phyloP scores from a whole-genome alignment of 2,329 filamentous ascomycete genomes.

The Talaromyces sp. region DNA sequence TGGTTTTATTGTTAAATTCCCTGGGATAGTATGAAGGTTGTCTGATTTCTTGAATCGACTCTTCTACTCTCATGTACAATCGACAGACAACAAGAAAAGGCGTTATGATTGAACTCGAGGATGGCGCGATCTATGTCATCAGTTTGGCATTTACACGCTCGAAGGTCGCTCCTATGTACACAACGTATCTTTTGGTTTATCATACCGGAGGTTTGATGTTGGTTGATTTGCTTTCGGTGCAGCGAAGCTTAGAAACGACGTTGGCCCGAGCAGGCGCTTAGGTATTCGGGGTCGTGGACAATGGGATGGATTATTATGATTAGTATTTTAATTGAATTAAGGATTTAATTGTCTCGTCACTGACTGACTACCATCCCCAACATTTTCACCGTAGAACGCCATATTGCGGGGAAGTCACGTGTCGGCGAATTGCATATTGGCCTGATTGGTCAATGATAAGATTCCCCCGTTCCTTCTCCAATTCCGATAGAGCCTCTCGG shows the following conservation, averaged over 20 bases:
- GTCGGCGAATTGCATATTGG: not conserved
- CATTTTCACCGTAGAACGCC: not conserved
- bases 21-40: not conserved
- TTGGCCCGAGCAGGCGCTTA: slow-evolving; percentile 14
- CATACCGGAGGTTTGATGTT: slow-evolving; percentile 14
- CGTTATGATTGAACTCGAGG: slow-evolving; percentile 8
- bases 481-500: not conserved
- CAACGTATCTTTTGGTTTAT: slow-evolving; percentile 10
- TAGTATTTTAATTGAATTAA: not conserved
- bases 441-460: not conserved
- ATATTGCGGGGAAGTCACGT: slow-evolving; percentile 7
- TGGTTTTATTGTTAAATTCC: slow-evolving; percentile 1
- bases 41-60: slow-evolving; percentile 5
- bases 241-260: slow-evolving; percentile 4
- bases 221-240: slow-evolving; percentile 14
- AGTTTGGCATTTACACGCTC: slow-evolving; percentile 1
- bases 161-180: slow-evolving; percentile 8
- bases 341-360: not conserved
- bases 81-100: slow-evolving; percentile 14
- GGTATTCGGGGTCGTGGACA: slow-evolving; percentile 9
- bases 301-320: slow-evolving; percentile 5
- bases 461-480: not conserved
- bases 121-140: slow-evolving; percentile 1
- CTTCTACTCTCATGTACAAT: slow-evolving; percentile 17
- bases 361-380: not conserved